Percentiles rank a stretch among this genome's conserved stretches.
These are phyloP conservation scores for Epichloe sylvatica DNA, from an alignment of 2,329 filamentous ascomycete genomes.

Conservation along the genomic window DNA sequence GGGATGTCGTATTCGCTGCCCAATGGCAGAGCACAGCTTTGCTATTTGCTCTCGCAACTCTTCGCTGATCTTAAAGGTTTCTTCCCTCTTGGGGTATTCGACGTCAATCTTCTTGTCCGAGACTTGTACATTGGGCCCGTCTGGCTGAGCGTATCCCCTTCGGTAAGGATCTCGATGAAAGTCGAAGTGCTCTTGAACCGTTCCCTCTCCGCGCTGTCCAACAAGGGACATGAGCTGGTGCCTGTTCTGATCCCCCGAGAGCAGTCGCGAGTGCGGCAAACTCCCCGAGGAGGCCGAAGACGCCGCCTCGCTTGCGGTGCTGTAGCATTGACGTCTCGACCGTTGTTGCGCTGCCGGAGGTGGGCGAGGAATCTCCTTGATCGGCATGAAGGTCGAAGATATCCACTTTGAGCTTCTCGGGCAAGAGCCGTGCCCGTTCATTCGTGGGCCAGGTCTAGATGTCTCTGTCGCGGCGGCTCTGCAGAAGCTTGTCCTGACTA, in stretches of 20 bases:
- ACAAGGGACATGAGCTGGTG: constrained; percentile 40
- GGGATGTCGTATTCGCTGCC: constrained; percentile 28
- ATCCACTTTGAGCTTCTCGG: constrained; percentile 25
- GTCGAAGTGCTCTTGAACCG: constrained; percentile 39
- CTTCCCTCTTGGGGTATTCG: constrained; percentile 29
- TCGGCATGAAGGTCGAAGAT: constrained; percentile 25
- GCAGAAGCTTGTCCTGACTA: constrained; percentile 15
- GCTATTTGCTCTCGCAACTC: constrained; percentile 22
- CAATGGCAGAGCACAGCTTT: constrained; percentile 28
- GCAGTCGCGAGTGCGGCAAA: constrained; percentile 1
- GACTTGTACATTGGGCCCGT: constrained; percentile 34
- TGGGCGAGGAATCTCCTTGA: constrained; percentile 11
- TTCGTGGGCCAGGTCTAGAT: constrained; percentile 7
- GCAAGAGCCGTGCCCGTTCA: constrained; percentile 14
- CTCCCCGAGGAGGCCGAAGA: constrained; percentile 2
- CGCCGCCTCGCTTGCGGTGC: constrained; percentile 13
- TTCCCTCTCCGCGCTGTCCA: constrained; percentile 31
- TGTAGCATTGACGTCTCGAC: constrained; percentile 12
- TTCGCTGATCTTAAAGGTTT: constrained; percentile 23
- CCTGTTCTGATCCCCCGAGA: constrained; percentile 13
- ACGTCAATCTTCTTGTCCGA: constrained; percentile 37
- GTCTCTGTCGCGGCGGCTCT: constrained; percentile 9
- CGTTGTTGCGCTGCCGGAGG: not conserved
- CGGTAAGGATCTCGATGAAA: constrained; percentile 39
- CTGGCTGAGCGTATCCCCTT: constrained; percentile 37